Base-by-base conservation (phyloP, 2,329 filamentous ascomycete genomes). In the Colletotrichum australisinense region DNA sequence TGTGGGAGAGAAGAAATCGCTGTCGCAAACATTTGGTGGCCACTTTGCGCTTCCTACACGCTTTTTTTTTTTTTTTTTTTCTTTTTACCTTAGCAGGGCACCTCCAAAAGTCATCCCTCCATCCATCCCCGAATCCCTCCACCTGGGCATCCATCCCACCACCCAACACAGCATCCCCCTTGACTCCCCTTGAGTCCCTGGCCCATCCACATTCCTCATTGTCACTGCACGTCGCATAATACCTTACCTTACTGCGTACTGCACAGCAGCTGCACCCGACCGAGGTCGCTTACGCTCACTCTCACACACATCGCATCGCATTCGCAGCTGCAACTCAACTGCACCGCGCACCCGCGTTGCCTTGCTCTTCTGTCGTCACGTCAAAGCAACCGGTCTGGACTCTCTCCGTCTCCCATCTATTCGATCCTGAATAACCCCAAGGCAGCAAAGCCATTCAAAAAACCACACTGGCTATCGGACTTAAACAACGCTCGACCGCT, bases 391-490 rank as follows among this genome's bases (percentile, higher is more conserved):
- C 3, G 53, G 11, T 16, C 52, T 24, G 26, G 24, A 26, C 52
- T 26, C 52, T 55, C n/a, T 55, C 26, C 52, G 22, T 28, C 24
- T 9, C 26, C 52, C 52, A 42, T 55, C 24, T 55, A 24, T 14
- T 30, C 53, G 24, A 26, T 56, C 24, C 53, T 28, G 14, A 16
- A 56, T 3, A 24, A 9, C 9, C 16, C 22, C 14, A 28, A 28
- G 35, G 35, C 60, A 63, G 60, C 65, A 69, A 58, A 32, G 24
- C 58, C 65, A 58, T 72, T 66, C 19, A 46, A 58, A 53, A 69
- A 63, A 69, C 14, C 24, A 69, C 38, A 24, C 19, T 22, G 52
- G 52, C 53, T 65, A n/a, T 69, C 69, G 69, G 69, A 69, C 52
- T 72, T 63, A 24, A 63, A 49, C 69, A 42, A 35, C 28, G 49